Base-by-base conservation (phyloP, 2,329 filamentous ascomycete species). In the Pseudomassariella vexata region DNA sequence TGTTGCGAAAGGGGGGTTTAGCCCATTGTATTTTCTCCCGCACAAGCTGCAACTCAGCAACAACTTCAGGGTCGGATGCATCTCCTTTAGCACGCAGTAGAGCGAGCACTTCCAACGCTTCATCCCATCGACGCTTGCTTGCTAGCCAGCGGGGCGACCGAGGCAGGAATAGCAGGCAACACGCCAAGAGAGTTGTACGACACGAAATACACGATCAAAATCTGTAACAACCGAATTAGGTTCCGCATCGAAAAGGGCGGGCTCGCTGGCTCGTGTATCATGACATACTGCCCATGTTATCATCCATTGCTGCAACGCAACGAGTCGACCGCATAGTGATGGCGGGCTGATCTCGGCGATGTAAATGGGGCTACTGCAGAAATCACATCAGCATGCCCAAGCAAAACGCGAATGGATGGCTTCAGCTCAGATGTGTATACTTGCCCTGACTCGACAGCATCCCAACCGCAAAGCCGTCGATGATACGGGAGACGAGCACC, bases 221-320 rank as follows among this genome's bases (percentile, higher is more conserved):
- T 79, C 38, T 73, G 19, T 30, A 20, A 15, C 7, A 16, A 16
- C 5, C 16, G 14, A 29, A 12, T 76, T 68, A 66, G 2, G 9
- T 6, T 22, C n/a, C 11, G 3, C 5, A 8, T 8, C 8, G 20
- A 8, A 8, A 8, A 22, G 20, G n/a, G 8, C 8, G 16, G 28
- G 5, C 5, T n/a, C 6, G 7, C 6, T 16, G 2, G 16, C 24
- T 14, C 0, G 8, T 3, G 10, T 3, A 16, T 1, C 8, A 21
- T 21, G 4, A 30, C 28, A 23, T 21, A 30, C 31, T n/a, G n/a
- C 40, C 38, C 38, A 82, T 36, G 80, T 82, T 41, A 86, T 85
- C 15, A 79, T 76, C 68, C 79, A 82, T 52, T 86, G 81, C 53
- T 86, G 81, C 20, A 73, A 68, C 27, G 78, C 78, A 6, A 86